Conservation (phyloP, 768 basidiomycete species). For the Macrolepiota fuliginosa region DNA sequence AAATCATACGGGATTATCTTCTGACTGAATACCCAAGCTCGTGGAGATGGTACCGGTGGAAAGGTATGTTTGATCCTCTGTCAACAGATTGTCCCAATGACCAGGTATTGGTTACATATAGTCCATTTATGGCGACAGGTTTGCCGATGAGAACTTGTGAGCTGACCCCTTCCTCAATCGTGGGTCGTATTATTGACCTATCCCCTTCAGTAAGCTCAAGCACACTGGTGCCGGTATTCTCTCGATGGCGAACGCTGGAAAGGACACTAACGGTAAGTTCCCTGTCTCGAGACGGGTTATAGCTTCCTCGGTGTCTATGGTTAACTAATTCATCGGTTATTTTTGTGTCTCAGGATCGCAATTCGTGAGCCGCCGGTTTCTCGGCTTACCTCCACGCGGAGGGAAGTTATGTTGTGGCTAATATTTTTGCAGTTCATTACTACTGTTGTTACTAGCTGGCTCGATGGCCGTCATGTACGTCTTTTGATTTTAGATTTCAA, state of each 20-base stretch:
- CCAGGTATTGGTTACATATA: constrained; percentile 21
- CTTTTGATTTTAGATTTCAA: neutral
- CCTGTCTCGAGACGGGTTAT: neutral
- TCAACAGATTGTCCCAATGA: neutral
- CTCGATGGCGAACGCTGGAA: constrained; percentile 94
- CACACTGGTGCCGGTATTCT: constrained; percentile 86
- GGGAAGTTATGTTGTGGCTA: constrained; percentile 7
- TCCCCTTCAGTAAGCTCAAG: constrained; percentile 76
- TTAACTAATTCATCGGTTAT: constrained; percentile 8
- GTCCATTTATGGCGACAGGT: constrained; percentile 90
- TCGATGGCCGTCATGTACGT: constrained; percentile 85
- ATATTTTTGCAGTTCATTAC: constrained; percentile 76
- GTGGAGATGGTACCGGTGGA: constrained; percentile 87
- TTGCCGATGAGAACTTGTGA: constrained; percentile 96
- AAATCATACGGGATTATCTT: neutral
- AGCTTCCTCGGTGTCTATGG: neutral
- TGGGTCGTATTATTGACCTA: constrained; percentile 6
- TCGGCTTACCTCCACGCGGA: neutral
- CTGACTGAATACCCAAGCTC: constrained; percentile 41
- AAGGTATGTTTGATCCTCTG: constrained; percentile 48
- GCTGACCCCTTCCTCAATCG: constrained; percentile 18
- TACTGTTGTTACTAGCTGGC: constrained; percentile 83
- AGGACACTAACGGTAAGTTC: constrained; percentile 83
- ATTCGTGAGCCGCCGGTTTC: constrained; percentile 57
- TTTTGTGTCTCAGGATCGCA: constrained; percentile 61